Base-by-base conservation (phyloP, 2,329 filamentous ascomycete genomes). In the Ilyonectria destructans region DNA sequence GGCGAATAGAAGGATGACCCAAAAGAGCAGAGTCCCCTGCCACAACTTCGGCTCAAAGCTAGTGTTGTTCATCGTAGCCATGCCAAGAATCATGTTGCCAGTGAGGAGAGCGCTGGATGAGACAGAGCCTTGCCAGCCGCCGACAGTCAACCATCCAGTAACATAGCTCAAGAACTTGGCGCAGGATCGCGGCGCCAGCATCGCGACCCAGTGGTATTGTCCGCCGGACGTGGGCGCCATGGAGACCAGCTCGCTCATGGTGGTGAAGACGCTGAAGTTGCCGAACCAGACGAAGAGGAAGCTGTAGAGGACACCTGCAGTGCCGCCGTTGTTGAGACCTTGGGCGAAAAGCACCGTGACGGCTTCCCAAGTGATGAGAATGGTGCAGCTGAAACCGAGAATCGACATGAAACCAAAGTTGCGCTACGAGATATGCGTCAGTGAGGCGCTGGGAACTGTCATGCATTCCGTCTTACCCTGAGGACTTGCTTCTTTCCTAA, bases 301-400 rank as follows among this genome's bases (percentile, higher is more conserved):
- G 55, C 85, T 85, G 69, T 86, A 88, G 10, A 88, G 75, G 7
- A 86, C 77, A 5, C 86, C 85, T 1, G 67, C 73, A 1, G 73
- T 69, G 2, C 75, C 75, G 8, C 87, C 87, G 70, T 88, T 87
- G n/a, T 78, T 70, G 21, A 85, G 78, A 7, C 79, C 80, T 2
- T 76, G 76, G 0, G 74, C 69, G 43, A 82, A 80, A 3, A 79
- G 73, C 6, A 79, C 77, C 0, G 80, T 81, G 62, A 77, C 77
- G 0, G 68, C 69, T 74, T 89, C 87, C 87, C 87, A 89, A 0
- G 87, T 88, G 56, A 84, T 83, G 71, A 87, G 83, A 40, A 87
- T 80, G 23, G 86, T 85, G 68, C 85, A 85, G n/a, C 84, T 83
- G 67, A 88, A 88, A 6, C 85, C 85, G 13, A 88, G 79, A 33